A percentile compares a stretch with the other conserved stretches of the same genome.
Conservation (phyloP, 768 basidiomycete genomes). For the Termitomyces sp. region DNA sequence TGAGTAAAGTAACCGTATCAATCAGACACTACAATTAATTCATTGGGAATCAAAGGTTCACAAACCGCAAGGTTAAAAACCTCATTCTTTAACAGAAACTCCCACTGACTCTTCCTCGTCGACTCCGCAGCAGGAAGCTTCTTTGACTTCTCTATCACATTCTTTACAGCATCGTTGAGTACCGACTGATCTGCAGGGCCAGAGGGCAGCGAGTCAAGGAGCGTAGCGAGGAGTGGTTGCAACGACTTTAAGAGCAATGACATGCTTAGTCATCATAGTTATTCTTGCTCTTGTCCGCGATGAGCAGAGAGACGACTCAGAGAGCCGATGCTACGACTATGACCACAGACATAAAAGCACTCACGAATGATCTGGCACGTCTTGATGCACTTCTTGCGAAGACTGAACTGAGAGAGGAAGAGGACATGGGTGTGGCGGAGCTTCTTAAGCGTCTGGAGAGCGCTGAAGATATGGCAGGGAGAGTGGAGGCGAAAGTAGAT, state of each 20-base stretch:
- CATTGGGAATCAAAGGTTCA: conserved; percentile 11
- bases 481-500: conserved; percentile 60
- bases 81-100: conserved; percentile 64
- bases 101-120: conserved; percentile 69
- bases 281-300: conserved; percentile 4
- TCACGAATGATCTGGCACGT: conserved; percentile 32
- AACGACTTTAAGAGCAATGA: conserved; percentile 40
- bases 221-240: conserved; percentile 39
- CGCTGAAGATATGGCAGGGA: conserved; percentile 54
- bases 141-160: conserved; percentile 36
- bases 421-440: conserved; percentile 42
- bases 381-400: conserved; percentile 26
- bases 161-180: conserved; percentile 45
- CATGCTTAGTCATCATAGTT: conserved; percentile 14
- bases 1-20: conserved; percentile 19
- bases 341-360: conserved; percentile 3
- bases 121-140: conserved; percentile 40
- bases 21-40: neutral
- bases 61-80: conserved; percentile 68
- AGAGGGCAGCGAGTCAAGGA: conserved; percentile 48
- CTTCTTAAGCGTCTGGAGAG: conserved; percentile 49
- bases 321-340: neutral
- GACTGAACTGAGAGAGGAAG: conserved; percentile 21
- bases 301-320: conserved; percentile 4
- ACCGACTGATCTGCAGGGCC: conserved; percentile 40